Evolutionary conservation across 768 basidiomycete species (phyloP).

Genomic region (Hortiboletus flavorubellus): DNA sequence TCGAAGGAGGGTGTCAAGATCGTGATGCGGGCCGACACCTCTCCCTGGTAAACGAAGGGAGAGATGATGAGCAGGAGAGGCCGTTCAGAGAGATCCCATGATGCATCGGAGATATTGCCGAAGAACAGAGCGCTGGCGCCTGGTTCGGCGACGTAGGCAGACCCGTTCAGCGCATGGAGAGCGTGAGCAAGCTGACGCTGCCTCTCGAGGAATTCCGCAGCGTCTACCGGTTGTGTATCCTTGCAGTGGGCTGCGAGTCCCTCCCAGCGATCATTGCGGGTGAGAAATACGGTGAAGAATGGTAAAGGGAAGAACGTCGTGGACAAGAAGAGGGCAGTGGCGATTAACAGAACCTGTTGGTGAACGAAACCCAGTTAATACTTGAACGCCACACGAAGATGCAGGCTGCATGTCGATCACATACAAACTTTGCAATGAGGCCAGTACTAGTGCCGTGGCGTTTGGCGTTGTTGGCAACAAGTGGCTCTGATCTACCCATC

Average conservation of each 20-base stretch:
- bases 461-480: neutral
- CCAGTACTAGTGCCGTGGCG: neutral
- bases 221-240: slow-evolving; percentile 44
- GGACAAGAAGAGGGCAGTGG: slow-evolving; percentile 2
- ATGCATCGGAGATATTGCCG: slow-evolving; percentile 58
- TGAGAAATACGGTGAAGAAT: neutral
- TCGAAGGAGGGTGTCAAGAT: slow-evolving; percentile 80
- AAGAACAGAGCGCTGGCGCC: slow-evolving; percentile 69
- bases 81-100: slow-evolving; percentile 76
- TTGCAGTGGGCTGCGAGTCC: slow-evolving; percentile 43
- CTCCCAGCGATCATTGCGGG: slow-evolving; percentile 15
- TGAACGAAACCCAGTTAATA: neutral
- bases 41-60: slow-evolving; percentile 31
- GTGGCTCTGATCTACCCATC: slow-evolving; percentile 10
- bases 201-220: slow-evolving; percentile 46
- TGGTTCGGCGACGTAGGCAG: slow-evolving; percentile 79
- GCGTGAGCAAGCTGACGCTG: slow-evolving; percentile 51
- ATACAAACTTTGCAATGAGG: slow-evolving; percentile 12
- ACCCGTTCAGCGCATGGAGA: slow-evolving; percentile 48
- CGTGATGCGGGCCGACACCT: slow-evolving; percentile 43
- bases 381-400: neutral
- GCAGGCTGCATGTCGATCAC: neutral
- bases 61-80: slow-evolving; percentile 69
- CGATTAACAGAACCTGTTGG: slow-evolving; percentile 14
- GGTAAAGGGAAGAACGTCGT: neutral